Conservation (phyloP, 2,329 filamentous ascomycete species). For the Venturia carpophila region DNA sequence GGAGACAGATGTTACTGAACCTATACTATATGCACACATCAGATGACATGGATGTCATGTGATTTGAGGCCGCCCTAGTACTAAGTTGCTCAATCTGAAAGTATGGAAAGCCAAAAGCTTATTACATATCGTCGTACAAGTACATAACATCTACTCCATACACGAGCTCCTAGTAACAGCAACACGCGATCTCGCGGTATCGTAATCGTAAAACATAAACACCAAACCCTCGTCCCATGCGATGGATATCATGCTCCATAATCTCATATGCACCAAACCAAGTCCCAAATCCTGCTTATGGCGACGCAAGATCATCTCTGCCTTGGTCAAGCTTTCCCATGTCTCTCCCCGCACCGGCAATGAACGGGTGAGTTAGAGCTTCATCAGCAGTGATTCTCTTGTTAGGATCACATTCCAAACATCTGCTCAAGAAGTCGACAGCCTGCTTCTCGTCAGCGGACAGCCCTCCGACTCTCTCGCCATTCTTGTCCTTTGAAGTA, state of each 20-base stretch:
- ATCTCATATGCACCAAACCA: constrained; percentile 3
- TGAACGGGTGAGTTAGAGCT: constrained; percentile 65
- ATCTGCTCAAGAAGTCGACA: constrained; percentile 61
- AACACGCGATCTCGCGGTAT: not conserved
- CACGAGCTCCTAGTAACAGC: not conserved
- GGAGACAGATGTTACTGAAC: too few species aligned
- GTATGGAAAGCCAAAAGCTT: not conserved
- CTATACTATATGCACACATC: too few species aligned
- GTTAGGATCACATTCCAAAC: constrained; percentile 68
- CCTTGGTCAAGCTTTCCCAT: constrained; percentile 29
- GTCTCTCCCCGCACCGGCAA: constrained; percentile 33
- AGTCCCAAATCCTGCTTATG: not conserved
- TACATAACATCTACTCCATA: not conserved
- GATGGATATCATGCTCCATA: constrained; percentile 9
- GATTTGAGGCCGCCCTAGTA: too few species aligned
- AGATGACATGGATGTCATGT: too few species aligned
- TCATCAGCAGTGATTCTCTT: constrained; percentile 67
- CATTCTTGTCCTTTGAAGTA: constrained; percentile 50
- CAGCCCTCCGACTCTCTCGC: constrained; percentile 46
- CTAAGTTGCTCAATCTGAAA: too few species aligned
- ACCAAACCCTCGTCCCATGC: constrained; percentile 7
- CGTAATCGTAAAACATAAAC: not conserved
- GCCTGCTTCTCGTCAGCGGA: constrained; percentile 63
- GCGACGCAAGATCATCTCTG: constrained; percentile 25
- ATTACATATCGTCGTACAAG: constrained; percentile 5